phyloP scores from a whole-genome alignment of 2,329 filamentous ascomycete species.

The Monilinia aucupariae region DNA sequence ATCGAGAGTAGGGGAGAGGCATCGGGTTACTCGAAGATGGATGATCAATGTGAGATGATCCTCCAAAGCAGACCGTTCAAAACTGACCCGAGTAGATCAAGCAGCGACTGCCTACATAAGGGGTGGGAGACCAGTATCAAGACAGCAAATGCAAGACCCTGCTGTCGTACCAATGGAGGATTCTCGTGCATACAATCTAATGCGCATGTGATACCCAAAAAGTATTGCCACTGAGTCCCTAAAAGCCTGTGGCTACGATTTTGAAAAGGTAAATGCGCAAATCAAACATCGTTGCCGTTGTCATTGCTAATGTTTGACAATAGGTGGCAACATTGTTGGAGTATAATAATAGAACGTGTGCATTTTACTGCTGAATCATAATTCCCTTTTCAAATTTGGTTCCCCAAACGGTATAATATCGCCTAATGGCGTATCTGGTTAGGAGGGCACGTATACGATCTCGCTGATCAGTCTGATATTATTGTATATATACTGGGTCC shows the following conservation, averaged over 20 bases:
- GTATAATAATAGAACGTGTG: background rate
- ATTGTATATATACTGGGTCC: background rate
- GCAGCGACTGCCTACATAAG: conserved; percentile 24
- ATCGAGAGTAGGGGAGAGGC: background rate
- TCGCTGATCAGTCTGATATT: background rate
- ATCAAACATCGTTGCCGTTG: background rate
- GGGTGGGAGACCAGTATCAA: background rate
- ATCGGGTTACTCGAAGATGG: conserved; percentile 11
- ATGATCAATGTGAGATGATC: conserved; percentile 11
- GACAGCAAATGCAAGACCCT: background rate
- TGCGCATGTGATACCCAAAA: background rate
- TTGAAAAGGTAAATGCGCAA: background rate
- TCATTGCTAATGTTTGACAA: background rate
- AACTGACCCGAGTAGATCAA: conserved; percentile 23
- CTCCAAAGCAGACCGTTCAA: background rate
- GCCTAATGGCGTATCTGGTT: background rate
- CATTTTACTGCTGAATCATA: background rate
- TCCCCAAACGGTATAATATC: too few relatives aligned
- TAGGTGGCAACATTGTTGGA: background rate
- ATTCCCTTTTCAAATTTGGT: background rate
- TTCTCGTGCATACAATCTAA: background rate
- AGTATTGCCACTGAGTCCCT: background rate
- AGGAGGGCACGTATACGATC: background rate
- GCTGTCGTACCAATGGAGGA: background rate
- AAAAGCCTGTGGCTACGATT: background rate